Conservation (phyloP, 345 rosid genomes). For the Firmiana major region DNA sequence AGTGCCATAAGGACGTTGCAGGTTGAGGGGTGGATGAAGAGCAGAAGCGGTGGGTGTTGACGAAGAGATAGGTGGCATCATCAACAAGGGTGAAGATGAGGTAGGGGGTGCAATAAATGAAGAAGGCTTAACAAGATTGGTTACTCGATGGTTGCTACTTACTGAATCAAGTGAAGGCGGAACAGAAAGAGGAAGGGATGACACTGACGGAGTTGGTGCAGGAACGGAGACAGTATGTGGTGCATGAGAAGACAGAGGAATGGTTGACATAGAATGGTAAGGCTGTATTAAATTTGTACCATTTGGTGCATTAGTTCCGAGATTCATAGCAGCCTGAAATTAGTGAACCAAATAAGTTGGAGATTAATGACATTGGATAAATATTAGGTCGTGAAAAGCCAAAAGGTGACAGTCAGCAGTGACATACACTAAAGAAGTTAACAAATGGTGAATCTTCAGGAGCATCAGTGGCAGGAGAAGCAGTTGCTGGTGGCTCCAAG, state of each 20-base stretch:
- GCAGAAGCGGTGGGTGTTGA: slow-evolving; percentile 35
- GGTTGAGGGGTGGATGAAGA: slow-evolving; percentile 42
- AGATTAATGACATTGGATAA: slow-evolving; percentile 5
- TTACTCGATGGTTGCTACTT: slow-evolving; percentile 31
- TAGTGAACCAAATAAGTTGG: not conserved
- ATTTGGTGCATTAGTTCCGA: slow-evolving; percentile 38
- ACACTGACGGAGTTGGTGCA: slow-evolving; percentile 30
- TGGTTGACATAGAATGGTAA: slow-evolving; percentile 33
- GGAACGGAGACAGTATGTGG: slow-evolving; percentile 27
- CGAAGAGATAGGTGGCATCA: slow-evolving; percentile 43
- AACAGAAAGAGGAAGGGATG: slow-evolving; percentile 37
- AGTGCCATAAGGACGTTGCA: slow-evolving; percentile 56
- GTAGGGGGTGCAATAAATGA: slow-evolving; percentile 46
- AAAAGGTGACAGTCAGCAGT: not conserved
- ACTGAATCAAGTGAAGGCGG: slow-evolving; percentile 36
- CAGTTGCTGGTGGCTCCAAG: slow-evolving; percentile 48
- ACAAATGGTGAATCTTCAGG: slow-evolving; percentile 53
- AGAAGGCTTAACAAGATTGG: slow-evolving; percentile 59
- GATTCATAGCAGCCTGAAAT: slow-evolving; percentile 38
- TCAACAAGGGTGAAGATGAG: slow-evolving; percentile 38
- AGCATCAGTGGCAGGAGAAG: slow-evolving; percentile 33
- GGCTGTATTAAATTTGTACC: slow-evolving; percentile 32
- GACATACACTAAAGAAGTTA: slow-evolving; percentile 55
- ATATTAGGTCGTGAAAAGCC: not conserved
- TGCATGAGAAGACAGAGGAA: slow-evolving; percentile 37